A percentile compares a stretch with the other conserved stretches of the same genome.
Evolutionary conservation across 2,329 filamentous ascomycete species (phyloP).

Genomic region (Arachnopeziza araneosa): DNA sequence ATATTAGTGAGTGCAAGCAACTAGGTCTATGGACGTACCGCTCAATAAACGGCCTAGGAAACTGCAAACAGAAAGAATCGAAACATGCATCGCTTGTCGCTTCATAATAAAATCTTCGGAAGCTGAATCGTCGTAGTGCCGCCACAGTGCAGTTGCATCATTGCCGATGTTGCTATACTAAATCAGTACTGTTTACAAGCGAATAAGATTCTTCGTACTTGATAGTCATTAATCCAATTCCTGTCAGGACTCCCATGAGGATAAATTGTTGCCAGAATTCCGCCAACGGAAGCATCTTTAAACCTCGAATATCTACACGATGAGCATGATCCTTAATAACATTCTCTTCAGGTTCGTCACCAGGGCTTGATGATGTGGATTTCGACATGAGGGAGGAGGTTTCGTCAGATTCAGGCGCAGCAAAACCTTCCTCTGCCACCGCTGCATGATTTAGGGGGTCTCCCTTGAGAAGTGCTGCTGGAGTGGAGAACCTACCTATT

Average conservation of each 20-base stretch:
- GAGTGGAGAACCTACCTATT: slow-evolving; percentile 56
- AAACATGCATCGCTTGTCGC: slow-evolving; percentile 86
- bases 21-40: slow-evolving; percentile 42
- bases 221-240: slow-evolving; percentile 96
- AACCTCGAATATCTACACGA: slow-evolving; percentile 85
- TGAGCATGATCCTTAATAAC: slow-evolving; percentile 66
- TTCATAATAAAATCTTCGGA: slow-evolving; percentile 70
- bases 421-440: slow-evolving; percentile 25
- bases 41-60: slow-evolving; percentile 76
- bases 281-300: slow-evolving; percentile 61
- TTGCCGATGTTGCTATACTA: slow-evolving; percentile 82
- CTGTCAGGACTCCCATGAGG: slow-evolving; percentile 85
- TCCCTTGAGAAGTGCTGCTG: slow-evolving; percentile 27
- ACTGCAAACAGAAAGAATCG: slow-evolving; percentile 83
- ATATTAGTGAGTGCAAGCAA: slow-evolving; percentile 2
- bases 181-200: not conserved
- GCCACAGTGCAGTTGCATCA: slow-evolving; percentile 81
- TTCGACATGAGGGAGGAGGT: slow-evolving; percentile 74
- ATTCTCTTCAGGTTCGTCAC: slow-evolving; percentile 43
- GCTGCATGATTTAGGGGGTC: slow-evolving; percentile 28
- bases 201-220: slow-evolving; percentile 61
- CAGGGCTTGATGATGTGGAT: slow-evolving; percentile 42
- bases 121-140: slow-evolving; percentile 70
- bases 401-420: slow-evolving; percentile 54
- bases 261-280: slow-evolving; percentile 91